Base-by-base conservation (phyloP, 1,139 yeast genomes). In the Suzukiozyma palmioleophila region DNA sequence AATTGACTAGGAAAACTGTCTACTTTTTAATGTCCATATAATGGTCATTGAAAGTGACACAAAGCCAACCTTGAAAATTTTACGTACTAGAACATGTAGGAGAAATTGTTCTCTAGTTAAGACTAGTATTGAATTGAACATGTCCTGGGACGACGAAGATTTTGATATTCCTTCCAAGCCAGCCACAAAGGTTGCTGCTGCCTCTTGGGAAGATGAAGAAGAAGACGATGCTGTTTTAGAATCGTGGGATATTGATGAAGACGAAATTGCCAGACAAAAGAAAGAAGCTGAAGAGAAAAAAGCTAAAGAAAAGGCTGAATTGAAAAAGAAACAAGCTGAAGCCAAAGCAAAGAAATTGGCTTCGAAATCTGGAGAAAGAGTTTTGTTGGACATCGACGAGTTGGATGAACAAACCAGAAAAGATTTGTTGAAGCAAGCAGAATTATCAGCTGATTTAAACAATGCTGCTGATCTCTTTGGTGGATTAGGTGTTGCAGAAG, bases 391-490 rank as follows among this genome's bases (percentile, higher is more conserved):
- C 37, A 73, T 81, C 41, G 92, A 84, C 49, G 64, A 64, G 12
- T 70, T 81, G 32, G 90, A 82, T 56, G 85, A 77, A 46, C 72
- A 69, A 46, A 80, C 86, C 11, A 76, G 88, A 59, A 78, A 72
- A 53, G 92, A 84, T 56, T 64, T 89, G 60, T 71, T 85, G 60
- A 84, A 74, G 56, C 71, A 83, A 57, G 95, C 92, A 13, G 95
- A 92, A 64, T 57, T 87, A 43, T 82, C 79, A 36, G 79, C 95
- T 26, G 98, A 92, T 66, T 72, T 92, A 63, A 86, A 84, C 64
- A 85, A 87, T 58, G 97, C 97, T 18, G 92, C 96, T 22, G 95
- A 88, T 53, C 72, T 92, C 53, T 88, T 92, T 57, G 96, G 92
- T 27, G 86, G 86, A 8, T 70, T 84, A 49, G 90, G 89, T 26